Percentiles rank a stretch among this genome's conserved stretches.
These are phyloP conservation scores for Candida mattraensis DNA, from an alignment of 805 yeast genomes.

Conservation along the genomic window DNA sequence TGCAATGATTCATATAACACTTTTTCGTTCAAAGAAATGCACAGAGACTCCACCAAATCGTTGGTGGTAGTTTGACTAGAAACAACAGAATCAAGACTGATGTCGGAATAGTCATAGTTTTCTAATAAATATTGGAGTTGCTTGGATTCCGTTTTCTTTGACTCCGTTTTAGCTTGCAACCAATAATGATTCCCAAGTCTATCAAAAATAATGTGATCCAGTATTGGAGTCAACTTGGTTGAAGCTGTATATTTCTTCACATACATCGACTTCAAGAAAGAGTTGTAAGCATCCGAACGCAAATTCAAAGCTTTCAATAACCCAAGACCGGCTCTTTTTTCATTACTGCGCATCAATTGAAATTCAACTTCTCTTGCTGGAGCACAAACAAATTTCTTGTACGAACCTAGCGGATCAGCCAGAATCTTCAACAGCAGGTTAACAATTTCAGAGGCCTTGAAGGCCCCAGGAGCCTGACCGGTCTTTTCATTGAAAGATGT, in stretches of 20 bases:
- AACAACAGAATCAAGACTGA: constrained; percentile 9
- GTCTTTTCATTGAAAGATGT: constrained; percentile 5
- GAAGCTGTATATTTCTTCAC: constrained; percentile 19
- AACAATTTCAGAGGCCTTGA: constrained; percentile 8
- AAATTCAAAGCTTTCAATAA: constrained; percentile 12
- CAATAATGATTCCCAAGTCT: constrained; percentile 23
- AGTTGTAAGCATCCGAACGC: constrained; percentile 10
- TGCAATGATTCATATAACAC: constrained; percentile 15
- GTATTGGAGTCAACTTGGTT: too few species aligned
- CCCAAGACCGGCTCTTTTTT: too few species aligned
- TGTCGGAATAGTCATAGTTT: constrained; percentile 14
- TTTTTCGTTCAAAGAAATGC: constrained; percentile 14
- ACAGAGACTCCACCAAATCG: constrained; percentile 13
- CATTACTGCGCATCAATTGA: constrained; percentile 13
- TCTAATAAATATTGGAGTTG: constrained; percentile 13
- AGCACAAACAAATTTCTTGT: constrained; percentile 10
- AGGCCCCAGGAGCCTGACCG: neutral
- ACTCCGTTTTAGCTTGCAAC: constrained; percentile 3
- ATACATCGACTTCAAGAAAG: constrained; percentile 25
- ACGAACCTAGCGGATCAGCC: constrained; percentile 18
- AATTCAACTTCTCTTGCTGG: constrained; percentile 16
- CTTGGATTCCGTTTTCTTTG: constrained; percentile 3
- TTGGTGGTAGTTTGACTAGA: neutral
- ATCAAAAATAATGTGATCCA: constrained; percentile 14
- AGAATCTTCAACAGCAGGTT: constrained; percentile 6